Evolutionary conservation across 2,329 filamentous ascomycete species (phyloP), one percentile per base, ranked within the genome.

Genomic region (Penicillium sclerotiorum): DNA sequence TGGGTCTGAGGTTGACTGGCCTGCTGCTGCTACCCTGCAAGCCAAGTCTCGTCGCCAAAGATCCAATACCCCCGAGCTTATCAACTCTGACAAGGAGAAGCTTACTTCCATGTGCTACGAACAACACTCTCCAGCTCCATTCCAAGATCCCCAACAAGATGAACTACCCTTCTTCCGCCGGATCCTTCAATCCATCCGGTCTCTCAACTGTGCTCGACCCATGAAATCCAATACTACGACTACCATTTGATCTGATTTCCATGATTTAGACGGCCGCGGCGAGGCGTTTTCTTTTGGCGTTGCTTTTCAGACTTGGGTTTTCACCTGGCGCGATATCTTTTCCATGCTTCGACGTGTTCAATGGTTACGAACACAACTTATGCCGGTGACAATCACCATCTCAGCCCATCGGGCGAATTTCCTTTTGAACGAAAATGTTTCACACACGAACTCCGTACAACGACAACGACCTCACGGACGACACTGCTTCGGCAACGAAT

Each of bases 11-110:
- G 61, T 71, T 13, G 67, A 71, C 36, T 60, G 62, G n/a, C 60
- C 68, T 2, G 63, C 68, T 1, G 69, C 69, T 1, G 69, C 70
- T 0, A 69, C 69, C 1, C 61, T 68, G 20, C 69, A 72, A 35
- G 69, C 70, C 3, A 64, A 68, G 35, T 65, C 61, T 12, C 58
- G 68, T 12, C 63, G 62, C 13, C 66, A 70, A 44, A 57, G 58
- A 9, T 66, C 65, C 0, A 60, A 65, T 9, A 61, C 63, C 1
- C 58, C 65, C 0, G 63, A 64, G n/a, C 56, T 49, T 36, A n/a
- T 39, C 6, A 55, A 56, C 38, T 41, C 55, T 28, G 64, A 68
- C 7, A 55, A 59, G 1, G 67, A 69, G 35, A 63, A 65, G 15
- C 35, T 65, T 3, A 63, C 63, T 12, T 64, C 60, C 1, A 57